Base-by-base conservation (phyloP, 139 green algal species). In the Tetradesmus obliquus region DNA sequence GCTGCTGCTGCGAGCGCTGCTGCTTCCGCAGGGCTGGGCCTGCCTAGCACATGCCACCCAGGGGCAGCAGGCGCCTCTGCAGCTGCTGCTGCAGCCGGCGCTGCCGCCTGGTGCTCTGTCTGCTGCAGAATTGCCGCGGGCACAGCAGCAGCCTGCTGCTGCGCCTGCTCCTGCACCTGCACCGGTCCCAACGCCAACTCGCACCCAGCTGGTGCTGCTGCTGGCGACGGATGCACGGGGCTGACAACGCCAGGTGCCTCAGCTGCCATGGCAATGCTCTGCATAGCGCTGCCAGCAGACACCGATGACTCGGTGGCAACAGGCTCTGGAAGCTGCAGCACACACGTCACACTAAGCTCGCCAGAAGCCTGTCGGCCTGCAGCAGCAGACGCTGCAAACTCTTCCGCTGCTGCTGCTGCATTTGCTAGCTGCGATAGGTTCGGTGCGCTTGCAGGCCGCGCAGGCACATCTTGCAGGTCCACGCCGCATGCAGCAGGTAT, bases 401-500 rank as follows among this genome's bases (percentile, higher is more conserved):
- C 24, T 3, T 17, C 24, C 3, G 76, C 76, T 17, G 1, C 1
- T 51, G 20, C 20, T 12, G 76, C 76, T 17, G 1, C 1, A 17
- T 7, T 3, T 12, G 76, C 24, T 55, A 17, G 24, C n/a, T 15
- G 24, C 3, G 24, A 60, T 5, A 90, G 20, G 60, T 90, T 72
- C 10, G 86, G 86, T 17, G 86, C 86, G 20, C 86, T 90, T 19
- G 79, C 55, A 20, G 69, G 86, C 53, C 86, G 69, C 9, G 84
- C 62, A 13, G 69, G 86, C 71, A 84, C 53, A n/a, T 71, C 54
- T 12, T 84, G 79, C 45, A 84, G 10, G 10, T 8, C 45, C 66
- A 76, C 17, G 7, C 22, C 76, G 24, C 17, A 24, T 6, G 22
- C 24, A 3, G 76, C 76, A 82, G 54, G 54, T 9, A 20, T 55